These are phyloP conservation scores for Stemphylium vesicarium DNA, from an alignment of 2,329 filamentous ascomycete species.

Conservation along the genomic window DNA sequence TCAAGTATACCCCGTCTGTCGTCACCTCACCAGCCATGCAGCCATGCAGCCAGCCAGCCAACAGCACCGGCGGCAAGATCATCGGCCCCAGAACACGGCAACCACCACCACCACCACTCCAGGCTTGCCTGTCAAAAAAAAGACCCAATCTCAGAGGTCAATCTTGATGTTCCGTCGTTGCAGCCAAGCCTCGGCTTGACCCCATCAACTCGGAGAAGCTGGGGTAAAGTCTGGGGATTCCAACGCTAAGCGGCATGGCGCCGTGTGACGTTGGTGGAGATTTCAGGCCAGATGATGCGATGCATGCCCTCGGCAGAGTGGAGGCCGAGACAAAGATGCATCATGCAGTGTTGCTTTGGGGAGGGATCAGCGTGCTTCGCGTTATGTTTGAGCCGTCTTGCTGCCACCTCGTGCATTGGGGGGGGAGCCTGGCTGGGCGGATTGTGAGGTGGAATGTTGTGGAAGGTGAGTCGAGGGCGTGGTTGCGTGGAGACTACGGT, in stretches of 20 bases:
- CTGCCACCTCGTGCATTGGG: too few relatives aligned
- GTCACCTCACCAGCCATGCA: background rate
- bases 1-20: constrained; percentile 24
- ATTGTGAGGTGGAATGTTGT: background rate
- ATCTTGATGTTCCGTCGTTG: constrained; percentile 13
- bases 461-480: constrained; percentile 2
- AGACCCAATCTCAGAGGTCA: constrained; percentile 15
- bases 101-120: constrained; percentile 1
- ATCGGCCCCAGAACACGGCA: constrained; percentile 15
- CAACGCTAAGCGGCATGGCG: constrained; percentile 10
- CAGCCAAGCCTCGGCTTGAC: constrained; percentile 22
- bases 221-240: constrained; percentile 30
- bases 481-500: background rate
- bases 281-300: constrained; percentile 12
- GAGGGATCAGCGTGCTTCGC: constrained; percentile 11
- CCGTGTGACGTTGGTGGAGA: constrained; percentile 15
- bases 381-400: background rate
- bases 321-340: constrained; percentile 13
- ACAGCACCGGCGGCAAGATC: constrained; percentile 2
- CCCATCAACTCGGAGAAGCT: constrained; percentile 21
- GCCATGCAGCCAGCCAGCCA: background rate
- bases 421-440: too few relatives aligned
- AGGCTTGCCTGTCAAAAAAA: too few relatives aligned
- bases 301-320: constrained; percentile 20
- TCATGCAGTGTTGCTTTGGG: background rate